Evolutionary conservation across 2,329 filamentous ascomycete species (phyloP).

Genomic region (Penicillium sp.): DNA sequence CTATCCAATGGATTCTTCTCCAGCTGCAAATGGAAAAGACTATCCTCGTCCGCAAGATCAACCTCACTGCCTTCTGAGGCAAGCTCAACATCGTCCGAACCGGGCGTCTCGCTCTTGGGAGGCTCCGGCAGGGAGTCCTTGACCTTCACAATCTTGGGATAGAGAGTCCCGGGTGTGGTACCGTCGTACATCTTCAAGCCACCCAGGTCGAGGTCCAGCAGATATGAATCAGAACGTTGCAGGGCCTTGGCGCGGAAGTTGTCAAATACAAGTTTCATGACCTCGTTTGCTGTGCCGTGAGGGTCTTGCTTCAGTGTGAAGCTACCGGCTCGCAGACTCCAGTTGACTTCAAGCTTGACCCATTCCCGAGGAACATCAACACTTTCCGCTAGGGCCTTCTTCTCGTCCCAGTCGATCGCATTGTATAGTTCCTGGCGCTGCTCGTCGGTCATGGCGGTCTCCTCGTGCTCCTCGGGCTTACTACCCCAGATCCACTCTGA

Average conservation of each 20-base stretch:
- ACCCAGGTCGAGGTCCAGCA: conserved; percentile 86
- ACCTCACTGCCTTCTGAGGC: conserved; percentile 46
- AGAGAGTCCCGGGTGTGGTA: conserved; percentile 86
- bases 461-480: conserved; percentile 72
- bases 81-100: conserved; percentile 40
- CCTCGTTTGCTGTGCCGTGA: conserved; percentile 75
- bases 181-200: conserved; percentile 94
- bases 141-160: conserved; percentile 92
- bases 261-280: conserved; percentile 91
- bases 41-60: conserved; percentile 62
- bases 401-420: conserved; percentile 98
- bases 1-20: conserved; percentile 95
- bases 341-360: conserved; percentile 88
- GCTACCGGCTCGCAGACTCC: conserved; percentile 91
- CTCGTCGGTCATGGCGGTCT: conserved; percentile 88
- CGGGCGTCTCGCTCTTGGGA: conserved; percentile 44
- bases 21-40: conserved; percentile 89
- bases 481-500: conserved; percentile 88
- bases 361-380: conserved; percentile 90
- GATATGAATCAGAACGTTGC: conserved; percentile 86
- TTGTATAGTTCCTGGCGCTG: conserved; percentile 96
- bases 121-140: conserved; percentile 75
- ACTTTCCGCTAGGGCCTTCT: conserved; percentile 81
- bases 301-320: conserved; percentile 90
- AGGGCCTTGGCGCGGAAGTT: conserved; percentile 88